Conservation (phyloP, 352 stramenopile species). For the Phytopythium kandeliae region DNA sequence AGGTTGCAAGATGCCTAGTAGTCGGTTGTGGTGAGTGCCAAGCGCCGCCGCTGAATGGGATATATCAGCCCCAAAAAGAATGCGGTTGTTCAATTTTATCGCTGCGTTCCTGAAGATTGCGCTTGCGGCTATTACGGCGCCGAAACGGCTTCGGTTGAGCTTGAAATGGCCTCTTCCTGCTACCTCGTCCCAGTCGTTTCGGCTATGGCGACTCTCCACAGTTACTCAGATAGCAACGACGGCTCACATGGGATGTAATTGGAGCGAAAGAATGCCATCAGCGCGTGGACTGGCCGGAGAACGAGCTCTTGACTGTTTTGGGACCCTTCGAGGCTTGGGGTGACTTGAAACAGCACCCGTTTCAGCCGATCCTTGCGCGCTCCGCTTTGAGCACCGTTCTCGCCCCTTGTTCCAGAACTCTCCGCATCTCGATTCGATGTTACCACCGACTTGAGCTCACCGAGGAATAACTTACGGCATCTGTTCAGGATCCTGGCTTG, state of each 20-base stretch:
- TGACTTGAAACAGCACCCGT: slow-evolving; percentile 3
- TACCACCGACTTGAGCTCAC: slow-evolving; percentile 20
- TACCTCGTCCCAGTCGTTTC: background rate
- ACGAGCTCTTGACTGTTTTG: background rate
- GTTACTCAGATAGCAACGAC: background rate
- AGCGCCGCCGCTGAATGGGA: background rate
- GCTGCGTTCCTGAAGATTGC: background rate
- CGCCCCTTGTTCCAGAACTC: background rate
- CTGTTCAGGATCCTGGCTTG: slow-evolving; percentile 34
- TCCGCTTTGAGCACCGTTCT: background rate
- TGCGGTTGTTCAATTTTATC: background rate
- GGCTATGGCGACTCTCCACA: background rate
- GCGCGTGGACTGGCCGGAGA: background rate
- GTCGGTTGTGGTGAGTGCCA: background rate
- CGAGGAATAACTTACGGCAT: slow-evolving; percentile 32
- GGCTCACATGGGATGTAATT: background rate
- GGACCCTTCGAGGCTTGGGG: background rate
- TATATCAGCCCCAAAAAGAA: background rate
- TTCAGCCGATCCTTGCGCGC: background rate
- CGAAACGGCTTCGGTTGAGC: slow-evolving; percentile 3
- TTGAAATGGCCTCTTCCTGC: no score
- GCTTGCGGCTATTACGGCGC: background rate
- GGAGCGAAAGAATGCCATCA: background rate
- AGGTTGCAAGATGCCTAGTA: slow-evolving; percentile 2
- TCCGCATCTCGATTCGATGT: no score